These are phyloP conservation scores for Agrocybe chaxingu DNA, from an alignment of 768 basidiomycete genomes.

Conservation along the genomic window DNA sequence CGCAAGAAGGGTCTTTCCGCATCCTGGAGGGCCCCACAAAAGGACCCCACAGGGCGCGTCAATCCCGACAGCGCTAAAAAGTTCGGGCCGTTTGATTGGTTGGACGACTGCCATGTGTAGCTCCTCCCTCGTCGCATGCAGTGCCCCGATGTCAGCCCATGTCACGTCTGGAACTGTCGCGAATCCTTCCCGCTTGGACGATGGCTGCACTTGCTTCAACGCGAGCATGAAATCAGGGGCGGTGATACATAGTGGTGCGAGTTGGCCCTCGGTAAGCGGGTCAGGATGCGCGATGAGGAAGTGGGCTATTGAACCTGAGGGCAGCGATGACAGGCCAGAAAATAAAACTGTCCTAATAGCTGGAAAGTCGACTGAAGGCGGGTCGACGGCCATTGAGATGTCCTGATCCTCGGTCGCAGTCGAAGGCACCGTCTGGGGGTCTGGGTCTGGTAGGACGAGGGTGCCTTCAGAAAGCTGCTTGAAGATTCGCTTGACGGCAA, in stretches of 20 bases:
- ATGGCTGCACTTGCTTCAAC: constrained; percentile 89
- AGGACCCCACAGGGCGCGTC: constrained; percentile 90
- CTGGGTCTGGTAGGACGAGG: constrained; percentile 47
- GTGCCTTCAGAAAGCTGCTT: constrained; percentile 69
- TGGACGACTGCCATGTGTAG: constrained; percentile 98
- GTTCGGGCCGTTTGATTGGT: constrained; percentile 84
- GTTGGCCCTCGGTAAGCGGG: constrained; percentile 73
- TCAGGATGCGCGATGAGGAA: constrained; percentile 87
- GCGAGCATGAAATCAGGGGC: constrained; percentile 77
- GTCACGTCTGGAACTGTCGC: constrained; percentile 94
- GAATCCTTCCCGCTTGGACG: constrained; percentile 96
- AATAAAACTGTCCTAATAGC: constrained; percentile 16
- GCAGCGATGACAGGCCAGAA: constrained; percentile 29
- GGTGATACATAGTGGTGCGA: constrained; percentile 79
- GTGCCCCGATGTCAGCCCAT: constrained; percentile 92
- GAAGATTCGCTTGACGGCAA: constrained; percentile 96
- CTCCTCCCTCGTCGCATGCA: constrained; percentile 84
- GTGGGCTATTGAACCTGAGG: constrained; percentile 70
- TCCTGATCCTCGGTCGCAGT: constrained; percentile 25
- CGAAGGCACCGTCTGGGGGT: constrained; percentile 8
- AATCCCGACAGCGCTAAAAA: constrained; percentile 88
- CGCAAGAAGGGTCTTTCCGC: constrained; percentile 96
- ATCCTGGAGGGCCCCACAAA: constrained; percentile 98
- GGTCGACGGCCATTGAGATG: constrained; percentile 43
- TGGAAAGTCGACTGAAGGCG: constrained; percentile 11